A percentile compares a stretch with the other conserved stretches of the same genome.
Conservation (phyloP, 257 asterid genomes). For the Craterostigma plantagineum region DNA sequence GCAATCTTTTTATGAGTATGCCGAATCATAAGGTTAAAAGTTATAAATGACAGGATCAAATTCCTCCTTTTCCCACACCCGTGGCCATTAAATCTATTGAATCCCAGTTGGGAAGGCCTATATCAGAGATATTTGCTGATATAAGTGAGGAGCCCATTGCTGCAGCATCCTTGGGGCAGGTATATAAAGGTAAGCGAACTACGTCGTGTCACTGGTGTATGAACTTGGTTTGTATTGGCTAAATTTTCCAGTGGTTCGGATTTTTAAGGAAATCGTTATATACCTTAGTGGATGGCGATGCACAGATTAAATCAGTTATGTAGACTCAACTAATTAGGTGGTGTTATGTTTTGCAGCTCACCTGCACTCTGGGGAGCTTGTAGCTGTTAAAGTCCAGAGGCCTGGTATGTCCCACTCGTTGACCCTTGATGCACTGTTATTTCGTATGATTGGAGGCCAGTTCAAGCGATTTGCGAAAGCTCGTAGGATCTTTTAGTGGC, state of each 20-base stretch:
- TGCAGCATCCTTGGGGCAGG: slow-evolving; percentile 97
- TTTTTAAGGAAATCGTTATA: slow-evolving; percentile 1
- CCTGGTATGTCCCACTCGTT: slow-evolving; percentile 80
- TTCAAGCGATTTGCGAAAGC: slow-evolving; percentile 93
- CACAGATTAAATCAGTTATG: too few relatives aligned
- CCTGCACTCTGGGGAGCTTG: slow-evolving; percentile 95
- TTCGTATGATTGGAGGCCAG: slow-evolving; percentile 96
- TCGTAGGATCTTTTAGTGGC: slow-evolving; percentile 91
- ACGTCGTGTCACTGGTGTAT: not conserved
- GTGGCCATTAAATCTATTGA: slow-evolving; percentile 77
- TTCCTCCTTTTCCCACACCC: slow-evolving; percentile 82
- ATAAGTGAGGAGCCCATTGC: slow-evolving; percentile 85
- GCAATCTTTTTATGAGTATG: too few relatives aligned
- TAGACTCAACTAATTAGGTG: slow-evolving; percentile 15
- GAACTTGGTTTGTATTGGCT: not conserved
- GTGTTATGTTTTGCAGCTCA: slow-evolving; percentile 82
- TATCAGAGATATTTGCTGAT: slow-evolving; percentile 76
- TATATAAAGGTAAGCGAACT: slow-evolving; percentile 69
- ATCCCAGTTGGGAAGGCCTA: slow-evolving; percentile 68
- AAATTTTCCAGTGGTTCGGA: not conserved
- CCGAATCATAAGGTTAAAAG: too few relatives aligned
- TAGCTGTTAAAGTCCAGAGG: slow-evolving; percentile 98
- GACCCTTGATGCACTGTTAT: slow-evolving; percentile 86
- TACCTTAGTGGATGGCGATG: too few relatives aligned
- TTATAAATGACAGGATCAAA: slow-evolving; percentile 56